These are phyloP conservation scores for Zygnema cylindricum DNA, from an alignment of 139 green algal species.

Conservation along the genomic window DNA sequence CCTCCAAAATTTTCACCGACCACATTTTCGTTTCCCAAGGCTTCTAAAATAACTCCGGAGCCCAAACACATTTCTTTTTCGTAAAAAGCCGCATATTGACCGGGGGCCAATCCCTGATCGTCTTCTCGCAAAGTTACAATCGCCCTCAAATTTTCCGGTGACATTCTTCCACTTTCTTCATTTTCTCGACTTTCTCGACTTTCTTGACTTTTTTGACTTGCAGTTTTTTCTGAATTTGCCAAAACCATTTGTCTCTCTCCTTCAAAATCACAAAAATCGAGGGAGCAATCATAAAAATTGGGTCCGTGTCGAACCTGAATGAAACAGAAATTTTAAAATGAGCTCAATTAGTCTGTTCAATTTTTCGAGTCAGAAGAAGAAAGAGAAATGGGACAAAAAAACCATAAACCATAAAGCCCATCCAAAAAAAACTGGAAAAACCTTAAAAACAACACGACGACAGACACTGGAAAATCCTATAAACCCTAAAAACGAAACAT, in stretches of 20 bases:
- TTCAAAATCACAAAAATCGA: constrained; percentile 23
- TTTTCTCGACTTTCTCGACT: background rate
- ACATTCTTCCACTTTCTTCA: background rate
- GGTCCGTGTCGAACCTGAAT: constrained; percentile 59
- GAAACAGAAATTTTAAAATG: too few relatives aligned
- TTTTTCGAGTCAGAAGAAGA: too few relatives aligned
- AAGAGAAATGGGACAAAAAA: too few relatives aligned
- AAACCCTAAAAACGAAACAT: too few relatives aligned
- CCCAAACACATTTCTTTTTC: constrained; percentile 80
- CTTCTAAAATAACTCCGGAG: constrained; percentile 69
- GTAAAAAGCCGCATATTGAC: constrained; percentile 97
- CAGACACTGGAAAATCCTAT: too few relatives aligned
- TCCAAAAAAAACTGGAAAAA: too few relatives aligned
- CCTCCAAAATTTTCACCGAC: background rate
- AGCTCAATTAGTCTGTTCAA: too few relatives aligned
- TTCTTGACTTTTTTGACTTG: constrained; percentile 1
- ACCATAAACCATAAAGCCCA: too few relatives aligned
- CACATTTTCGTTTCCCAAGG: background rate
- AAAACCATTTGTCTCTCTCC: background rate
- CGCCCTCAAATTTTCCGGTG: background rate
- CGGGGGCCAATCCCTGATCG: constrained; percentile 92
- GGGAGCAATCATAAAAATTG: constrained; percentile 36
- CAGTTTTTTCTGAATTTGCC: background rate
- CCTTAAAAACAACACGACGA: too few relatives aligned
- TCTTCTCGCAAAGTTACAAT: constrained; percentile 63